Evolutionary conservation across 257 asterid genomes (phyloP).

Genomic region (Salvia splendens): DNA sequence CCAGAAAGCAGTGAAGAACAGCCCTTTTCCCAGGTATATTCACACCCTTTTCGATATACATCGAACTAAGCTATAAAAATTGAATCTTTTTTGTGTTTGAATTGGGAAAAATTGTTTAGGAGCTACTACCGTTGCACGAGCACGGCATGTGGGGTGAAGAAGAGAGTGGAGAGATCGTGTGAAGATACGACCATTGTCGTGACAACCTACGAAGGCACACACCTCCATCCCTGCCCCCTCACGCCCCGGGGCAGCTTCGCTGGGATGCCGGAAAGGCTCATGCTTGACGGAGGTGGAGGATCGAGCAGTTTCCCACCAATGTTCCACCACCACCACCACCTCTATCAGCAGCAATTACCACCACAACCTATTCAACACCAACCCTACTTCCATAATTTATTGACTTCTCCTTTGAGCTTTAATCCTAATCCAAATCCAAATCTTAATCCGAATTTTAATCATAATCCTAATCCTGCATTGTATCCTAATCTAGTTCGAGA

Average conservation of each 20-base stretch:
- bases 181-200: slow-evolving; percentile 77
- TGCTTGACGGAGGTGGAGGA: background rate
- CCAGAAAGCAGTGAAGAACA: slow-evolving; percentile 90
- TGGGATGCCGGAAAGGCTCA: slow-evolving; percentile 30
- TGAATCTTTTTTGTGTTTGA: background rate
- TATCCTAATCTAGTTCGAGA: slow-evolving; percentile 38
- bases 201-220: slow-evolving; percentile 91
- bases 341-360: slow-evolving; percentile 26
- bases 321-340: slow-evolving; percentile 11
- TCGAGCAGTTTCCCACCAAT: slow-evolving; percentile 29
- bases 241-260: slow-evolving; percentile 51
- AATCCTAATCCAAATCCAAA: background rate
- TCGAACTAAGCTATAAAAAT: too few relatives aligned
- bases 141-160: slow-evolving; percentile 84
- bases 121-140: slow-evolving; percentile 95
- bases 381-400: slow-evolving; percentile 43
- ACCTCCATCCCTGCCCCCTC: slow-evolving; percentile 64
- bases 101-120: slow-evolving; percentile 32
- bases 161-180: slow-evolving; percentile 79
- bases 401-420: slow-evolving; percentile 21
- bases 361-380: slow-evolving; percentile 29
- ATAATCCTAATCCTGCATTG: slow-evolving; percentile 21
- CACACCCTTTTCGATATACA: background rate
- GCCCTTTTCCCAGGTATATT: slow-evolving; percentile 87
- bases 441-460: background rate